Evolutionary conservation across 1,139 yeast genomes (phyloP), one percentile per base, ranked within the genome.

Genomic region (Spathaspora sp.): DNA sequence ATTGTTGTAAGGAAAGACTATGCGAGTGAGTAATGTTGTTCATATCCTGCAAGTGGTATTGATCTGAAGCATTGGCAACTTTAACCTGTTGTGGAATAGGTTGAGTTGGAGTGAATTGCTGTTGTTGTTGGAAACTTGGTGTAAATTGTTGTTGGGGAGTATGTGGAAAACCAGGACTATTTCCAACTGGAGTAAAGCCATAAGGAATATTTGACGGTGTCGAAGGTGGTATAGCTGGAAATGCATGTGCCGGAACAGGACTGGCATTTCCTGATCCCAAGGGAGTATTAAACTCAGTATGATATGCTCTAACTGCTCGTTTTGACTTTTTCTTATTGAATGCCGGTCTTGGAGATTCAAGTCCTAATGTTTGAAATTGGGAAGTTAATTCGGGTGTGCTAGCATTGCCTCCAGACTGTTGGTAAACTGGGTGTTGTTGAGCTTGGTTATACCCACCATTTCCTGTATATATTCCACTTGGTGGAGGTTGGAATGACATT

Each of bases 1-100:
- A 78, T 3, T 70, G 75, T 2, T 84, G 76, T 17, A 89, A 70
- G 3, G 86, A 74, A 24, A 82, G 74, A 39, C 52, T 47, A 7
- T 46, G 41, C 39, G 48, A 23, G 39, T 36, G 18, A 24, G 38
- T 15, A 39, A 39, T 37, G 20, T 26, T 37, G 15, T 39, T 40
- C 44, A 47, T 38, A 38, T 49, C 52, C 18, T 43, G 50, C 10
- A 46, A 41, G 38, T 43, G 40, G 17, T 37, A 43, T 26, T 43
- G 57, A 38, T 46, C 49, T 38, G 39, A 47, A 26, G 43, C 39
- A n/a, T 26, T 29, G 10, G 37, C 7, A 31, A 51, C 43, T n/a
- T 33, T 18, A 17, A 24, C 46, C 13, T 33, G 49, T n/a, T 34
- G 49, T 41, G 41, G 46, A 26, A 24, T 43, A 11, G 26, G 48